Percentiles rank a stretch among this genome's conserved stretches.
Conservation (phyloP, 129 eudicot species). For the Lactuca saligna region DNA sequence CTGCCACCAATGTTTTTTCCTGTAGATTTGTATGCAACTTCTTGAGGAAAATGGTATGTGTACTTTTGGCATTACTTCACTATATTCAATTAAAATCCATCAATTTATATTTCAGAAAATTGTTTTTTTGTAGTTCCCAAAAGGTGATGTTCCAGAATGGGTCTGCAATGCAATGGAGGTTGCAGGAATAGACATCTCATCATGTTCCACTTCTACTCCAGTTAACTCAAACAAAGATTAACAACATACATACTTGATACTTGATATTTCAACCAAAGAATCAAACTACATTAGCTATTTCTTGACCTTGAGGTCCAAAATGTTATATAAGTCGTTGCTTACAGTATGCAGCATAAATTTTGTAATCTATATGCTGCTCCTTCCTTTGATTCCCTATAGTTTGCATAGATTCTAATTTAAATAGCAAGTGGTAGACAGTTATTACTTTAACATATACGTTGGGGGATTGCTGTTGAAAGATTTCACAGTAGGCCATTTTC, state of each 20-base stretch:
- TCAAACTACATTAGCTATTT: background rate
- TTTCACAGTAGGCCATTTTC: background rate
- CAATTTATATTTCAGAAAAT: background rate
- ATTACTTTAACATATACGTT: background rate
- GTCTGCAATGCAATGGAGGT: conserved; percentile 99
- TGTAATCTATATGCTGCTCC: conserved; percentile 53
- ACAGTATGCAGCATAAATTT: conserved; percentile 50
- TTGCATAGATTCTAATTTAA: background rate
- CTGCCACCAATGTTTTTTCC: background rate
- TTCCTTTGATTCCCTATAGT: background rate
- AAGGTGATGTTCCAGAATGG: conserved; percentile 93
- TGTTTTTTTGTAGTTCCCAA: conserved; percentile 62
- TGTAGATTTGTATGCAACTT: conserved; percentile 86
- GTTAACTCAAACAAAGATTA: conserved; percentile 27
- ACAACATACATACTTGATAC: background rate
- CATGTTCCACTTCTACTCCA: conserved; percentile 46
- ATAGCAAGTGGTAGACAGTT: background rate
- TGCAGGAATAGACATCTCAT: conserved; percentile 87
- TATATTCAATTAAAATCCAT: background rate
- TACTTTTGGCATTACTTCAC: background rate
- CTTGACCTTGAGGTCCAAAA: background rate
- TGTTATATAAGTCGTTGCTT: conserved; percentile 5
- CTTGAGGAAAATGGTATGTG: conserved; percentile 76
- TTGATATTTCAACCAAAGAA: background rate
- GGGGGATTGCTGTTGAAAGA: background rate